These are phyloP conservation scores for Hypoxylon fuscum DNA, from an alignment of 495 filamentous ascomycete species.

Conservation along the genomic window DNA sequence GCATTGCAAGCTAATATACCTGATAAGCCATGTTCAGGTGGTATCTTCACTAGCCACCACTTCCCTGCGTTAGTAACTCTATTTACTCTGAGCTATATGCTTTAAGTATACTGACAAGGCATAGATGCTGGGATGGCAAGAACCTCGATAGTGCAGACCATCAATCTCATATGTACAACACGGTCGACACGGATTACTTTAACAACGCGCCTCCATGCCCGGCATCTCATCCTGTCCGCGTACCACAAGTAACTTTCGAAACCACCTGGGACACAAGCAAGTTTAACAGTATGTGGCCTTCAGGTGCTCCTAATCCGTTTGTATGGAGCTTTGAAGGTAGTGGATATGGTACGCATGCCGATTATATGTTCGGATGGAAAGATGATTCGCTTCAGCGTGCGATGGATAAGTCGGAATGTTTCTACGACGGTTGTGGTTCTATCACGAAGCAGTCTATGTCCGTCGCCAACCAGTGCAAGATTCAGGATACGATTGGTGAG, in stretches of 20 bases:
- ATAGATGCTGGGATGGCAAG: constrained; percentile 48
- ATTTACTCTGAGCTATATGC: neutral
- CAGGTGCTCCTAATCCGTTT: too few species aligned
- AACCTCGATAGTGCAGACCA: constrained; percentile 49
- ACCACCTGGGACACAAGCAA: constrained; percentile 60
- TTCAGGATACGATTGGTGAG: too few species aligned
- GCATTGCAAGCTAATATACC: constrained; percentile 23
- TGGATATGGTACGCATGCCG: too few species aligned
- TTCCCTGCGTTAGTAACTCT: constrained; percentile 39
- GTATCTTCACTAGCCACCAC: constrained; percentile 44
- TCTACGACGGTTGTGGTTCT: too few species aligned
- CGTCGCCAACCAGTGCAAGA: too few species aligned
- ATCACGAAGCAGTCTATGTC: too few species aligned
- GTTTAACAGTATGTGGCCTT: too few species aligned
- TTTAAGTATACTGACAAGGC: neutral
- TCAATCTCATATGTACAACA: constrained; percentile 43
- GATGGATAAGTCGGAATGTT: too few species aligned
- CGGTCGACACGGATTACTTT: constrained; percentile 46
- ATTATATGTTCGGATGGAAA: too few species aligned
- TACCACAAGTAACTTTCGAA: constrained; percentile 59
- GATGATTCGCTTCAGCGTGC: too few species aligned
- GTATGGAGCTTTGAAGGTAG: too few species aligned
- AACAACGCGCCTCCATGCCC: constrained; percentile 27
- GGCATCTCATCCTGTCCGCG: constrained; percentile 21
- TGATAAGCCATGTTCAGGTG: constrained; percentile 22